Evolutionary conservation across 1,284 basidiomycete genomes (phyloP).

Genomic region (Ceratobasidium sp.): DNA sequence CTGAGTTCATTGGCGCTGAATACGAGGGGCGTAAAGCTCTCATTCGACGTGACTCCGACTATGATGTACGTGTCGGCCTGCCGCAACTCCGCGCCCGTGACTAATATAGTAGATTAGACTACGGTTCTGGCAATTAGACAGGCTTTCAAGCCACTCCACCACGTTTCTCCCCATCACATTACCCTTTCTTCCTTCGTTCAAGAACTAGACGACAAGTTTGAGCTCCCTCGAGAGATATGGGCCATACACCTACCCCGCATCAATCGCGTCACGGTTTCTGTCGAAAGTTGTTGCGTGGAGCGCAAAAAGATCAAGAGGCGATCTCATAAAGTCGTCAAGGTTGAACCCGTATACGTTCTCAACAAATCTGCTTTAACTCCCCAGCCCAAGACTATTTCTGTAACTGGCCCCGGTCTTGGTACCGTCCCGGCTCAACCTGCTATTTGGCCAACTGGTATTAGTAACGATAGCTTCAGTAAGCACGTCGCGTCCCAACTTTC

Average conservation of each 20-base stretch:
- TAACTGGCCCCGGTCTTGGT: neutral
- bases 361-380: neutral
- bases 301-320: neutral
- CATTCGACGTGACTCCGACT: neutral
- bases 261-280: neutral
- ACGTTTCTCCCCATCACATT: neutral
- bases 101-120: neutral
- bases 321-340: neutral
- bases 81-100: neutral
- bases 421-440: neutral
- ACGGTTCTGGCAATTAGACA: neutral
- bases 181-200: neutral
- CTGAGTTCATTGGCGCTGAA: neutral
- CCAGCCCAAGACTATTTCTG: neutral
- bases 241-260: neutral
- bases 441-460: neutral
- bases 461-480: neutral
- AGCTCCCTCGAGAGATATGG: neutral
- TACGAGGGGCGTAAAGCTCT: neutral
- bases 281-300: neutral
- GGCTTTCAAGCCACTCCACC: neutral
- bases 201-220: neutral
- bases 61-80: neutral
- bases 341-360: neutral
- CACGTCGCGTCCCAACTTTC: neutral